phyloP scores from a whole-genome alignment of 2,329 filamentous ascomycete species.

The Cytospora mali region DNA sequence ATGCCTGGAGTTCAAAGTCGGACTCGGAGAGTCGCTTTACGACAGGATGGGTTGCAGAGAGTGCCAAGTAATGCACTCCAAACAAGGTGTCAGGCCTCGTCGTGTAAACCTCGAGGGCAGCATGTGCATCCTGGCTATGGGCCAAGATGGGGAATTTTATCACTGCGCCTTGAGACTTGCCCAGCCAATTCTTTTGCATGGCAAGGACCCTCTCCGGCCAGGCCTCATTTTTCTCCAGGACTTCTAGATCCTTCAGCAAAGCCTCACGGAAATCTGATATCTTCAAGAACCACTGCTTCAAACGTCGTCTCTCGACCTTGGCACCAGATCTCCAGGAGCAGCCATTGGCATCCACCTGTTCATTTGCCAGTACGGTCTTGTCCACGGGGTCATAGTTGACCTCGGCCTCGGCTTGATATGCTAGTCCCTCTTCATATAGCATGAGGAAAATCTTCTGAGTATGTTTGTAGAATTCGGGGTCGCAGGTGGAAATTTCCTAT shows the following conservation, averaged over 20 bases:
- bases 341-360: slow-evolving; percentile 87
- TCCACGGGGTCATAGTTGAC: slow-evolving; percentile 93
- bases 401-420: slow-evolving; percentile 79
- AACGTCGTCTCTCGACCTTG: slow-evolving; percentile 74
- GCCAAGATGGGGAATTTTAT: slow-evolving; percentile 69
- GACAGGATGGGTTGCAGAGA: slow-evolving; percentile 73
- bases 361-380: slow-evolving; percentile 86
- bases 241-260: slow-evolving; percentile 70
- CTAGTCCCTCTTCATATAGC: slow-evolving; percentile 72
- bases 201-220: slow-evolving; percentile 84
- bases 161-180: slow-evolving; percentile 72
- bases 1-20: slow-evolving; percentile 65
- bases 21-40: slow-evolving; percentile 62
- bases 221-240: slow-evolving; percentile 60
- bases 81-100: slow-evolving; percentile 86
- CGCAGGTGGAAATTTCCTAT: slow-evolving; percentile 82
- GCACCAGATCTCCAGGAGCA: slow-evolving; percentile 86
- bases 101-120: slow-evolving; percentile 74
- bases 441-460: slow-evolving; percentile 84
- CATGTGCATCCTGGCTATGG: slow-evolving; percentile 43
- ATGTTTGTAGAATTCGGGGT: slow-evolving; percentile 85
- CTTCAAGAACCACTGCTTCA: slow-evolving; percentile 89
- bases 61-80: slow-evolving; percentile 81
- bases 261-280: slow-evolving; percentile 79
- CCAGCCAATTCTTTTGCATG: slow-evolving; percentile 89